phyloP scores from a whole-genome alignment of 2,329 filamentous ascomycete genomes.

The Didymella pomorum region DNA sequence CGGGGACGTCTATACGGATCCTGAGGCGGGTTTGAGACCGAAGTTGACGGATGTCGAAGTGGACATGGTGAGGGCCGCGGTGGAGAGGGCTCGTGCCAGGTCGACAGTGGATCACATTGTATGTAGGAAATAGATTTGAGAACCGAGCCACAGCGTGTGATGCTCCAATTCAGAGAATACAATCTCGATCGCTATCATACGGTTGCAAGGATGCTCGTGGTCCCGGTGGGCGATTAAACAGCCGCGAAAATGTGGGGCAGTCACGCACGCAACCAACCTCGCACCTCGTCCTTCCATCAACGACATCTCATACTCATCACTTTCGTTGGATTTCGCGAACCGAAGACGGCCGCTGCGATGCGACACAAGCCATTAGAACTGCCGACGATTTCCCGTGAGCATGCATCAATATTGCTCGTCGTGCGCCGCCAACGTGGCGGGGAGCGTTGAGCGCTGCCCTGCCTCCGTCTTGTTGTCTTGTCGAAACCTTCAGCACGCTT shows the following conservation, averaged over 20 bases:
- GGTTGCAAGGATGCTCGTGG: background rate
- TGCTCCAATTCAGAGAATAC: background rate
- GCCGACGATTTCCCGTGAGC: background rate
- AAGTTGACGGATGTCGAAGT: background rate
- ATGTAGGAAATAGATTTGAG: background rate
- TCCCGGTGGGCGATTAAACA: background rate
- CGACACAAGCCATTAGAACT: background rate
- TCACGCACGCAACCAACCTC: too few species aligned
- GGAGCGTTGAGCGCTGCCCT: constrained; percentile 2
- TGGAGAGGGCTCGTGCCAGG: background rate
- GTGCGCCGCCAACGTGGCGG: constrained; percentile 7
- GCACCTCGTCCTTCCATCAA: background rate
- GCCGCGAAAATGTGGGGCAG: background rate
- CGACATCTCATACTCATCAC: background rate
- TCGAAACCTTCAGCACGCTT: constrained; percentile 17
- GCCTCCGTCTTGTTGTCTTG: constrained; percentile 19
- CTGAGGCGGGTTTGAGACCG: background rate
- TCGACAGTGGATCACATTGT: background rate
- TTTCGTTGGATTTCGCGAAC: background rate
- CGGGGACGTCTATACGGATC: background rate
- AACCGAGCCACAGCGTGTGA: background rate
- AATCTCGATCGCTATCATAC: too few species aligned
- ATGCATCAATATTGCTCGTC: background rate
- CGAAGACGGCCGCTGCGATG: background rate
- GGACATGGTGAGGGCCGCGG: background rate